Base-by-base conservation (phyloP, 2,329 filamentous ascomycete species). In the Hypomyces perniciosus region DNA sequence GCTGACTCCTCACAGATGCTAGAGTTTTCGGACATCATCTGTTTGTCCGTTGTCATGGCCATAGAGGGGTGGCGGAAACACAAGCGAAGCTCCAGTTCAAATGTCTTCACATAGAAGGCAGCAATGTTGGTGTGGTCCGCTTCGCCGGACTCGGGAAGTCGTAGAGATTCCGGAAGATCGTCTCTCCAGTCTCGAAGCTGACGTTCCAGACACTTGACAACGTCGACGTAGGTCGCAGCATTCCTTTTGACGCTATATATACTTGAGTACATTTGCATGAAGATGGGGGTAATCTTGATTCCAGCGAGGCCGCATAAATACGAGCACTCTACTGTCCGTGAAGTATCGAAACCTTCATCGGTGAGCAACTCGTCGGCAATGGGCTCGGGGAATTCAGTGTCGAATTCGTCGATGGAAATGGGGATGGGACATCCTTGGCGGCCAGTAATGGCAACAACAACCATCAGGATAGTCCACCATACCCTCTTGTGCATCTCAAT, bases 401-500 rank as follows among this genome's bases (percentile, higher is more conserved):
- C 89, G 58, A 90, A 86, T 56, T 93, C 88, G 46, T 88, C 82
- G 4, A 84, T 71, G 8, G 81, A 79, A 44, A 93, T 78, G 1
- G 84, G 81, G 78, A 93, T 87, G 1, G 89, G 89, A 12, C 84
- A 77, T 13, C 89, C 89, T 34, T 91, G 79, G 52, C 87, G 88
- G 20, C 87, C 87, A 58, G 83, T 83, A 8, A 92, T 72, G n/a
- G 80, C 81, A 8, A 87, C 75, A 53, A 83, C 77, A 10, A 90
- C 74, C 5, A 78, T 73, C 38, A 90, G 68, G 8, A 91, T 75
- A 5, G 76, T 76, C 86, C 88, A 95, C 74, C 89, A 95, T 1
- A 84, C 76, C 12, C 89, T 78, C 68, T 91, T 91, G 27, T 88
- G 79, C 67, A 91, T 65, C 64, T 95, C 88, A 53, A 87, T 80